Conservation (phyloP, 2,329 filamentous ascomycete genomes). For the Cladobotryum mycophilum region DNA sequence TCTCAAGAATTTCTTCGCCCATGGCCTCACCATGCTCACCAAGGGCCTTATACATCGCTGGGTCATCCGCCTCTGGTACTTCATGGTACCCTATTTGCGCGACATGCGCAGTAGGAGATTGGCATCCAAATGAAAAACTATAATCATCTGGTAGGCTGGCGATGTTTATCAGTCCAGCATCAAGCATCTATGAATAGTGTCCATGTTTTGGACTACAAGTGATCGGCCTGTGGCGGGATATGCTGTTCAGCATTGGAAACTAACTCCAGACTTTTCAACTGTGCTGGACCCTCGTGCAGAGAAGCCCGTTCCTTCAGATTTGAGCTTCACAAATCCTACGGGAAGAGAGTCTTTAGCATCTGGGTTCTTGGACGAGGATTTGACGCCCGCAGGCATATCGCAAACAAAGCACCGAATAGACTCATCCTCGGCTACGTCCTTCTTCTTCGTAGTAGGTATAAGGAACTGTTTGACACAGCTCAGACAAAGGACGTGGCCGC, state of each 20-base stretch:
- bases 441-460: slow-evolving; percentile 43
- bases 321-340: slow-evolving; percentile 71
- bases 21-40: slow-evolving; percentile 80
- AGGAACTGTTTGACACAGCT: slow-evolving; percentile 82
- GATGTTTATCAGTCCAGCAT: no score
- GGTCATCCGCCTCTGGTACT: slow-evolving; percentile 66
- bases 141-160: no score
- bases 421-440: slow-evolving; percentile 40
- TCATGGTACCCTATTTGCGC: slow-evolving; percentile 28
- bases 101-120: slow-evolving; percentile 15
- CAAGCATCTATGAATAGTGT: no score
- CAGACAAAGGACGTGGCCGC: slow-evolving; percentile 86
- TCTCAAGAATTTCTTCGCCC: slow-evolving; percentile 75
- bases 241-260: slow-evolving; percentile 65
- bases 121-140: slow-evolving; percentile 2
- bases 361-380: slow-evolving; percentile 33
- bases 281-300: slow-evolving; percentile 79
- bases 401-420: slow-evolving; percentile 70
- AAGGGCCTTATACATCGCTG: slow-evolving; percentile 71
- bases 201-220: no score
- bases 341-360: slow-evolving; percentile 49
- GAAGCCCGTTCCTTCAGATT: slow-evolving; percentile 86
- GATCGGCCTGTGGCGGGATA: no score
- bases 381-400: slow-evolving; percentile 63
- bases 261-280: slow-evolving; percentile 71